Evolutionary conservation across 805 yeast genomes (phyloP).

Genomic region (Monosporozyma unispora): DNA sequence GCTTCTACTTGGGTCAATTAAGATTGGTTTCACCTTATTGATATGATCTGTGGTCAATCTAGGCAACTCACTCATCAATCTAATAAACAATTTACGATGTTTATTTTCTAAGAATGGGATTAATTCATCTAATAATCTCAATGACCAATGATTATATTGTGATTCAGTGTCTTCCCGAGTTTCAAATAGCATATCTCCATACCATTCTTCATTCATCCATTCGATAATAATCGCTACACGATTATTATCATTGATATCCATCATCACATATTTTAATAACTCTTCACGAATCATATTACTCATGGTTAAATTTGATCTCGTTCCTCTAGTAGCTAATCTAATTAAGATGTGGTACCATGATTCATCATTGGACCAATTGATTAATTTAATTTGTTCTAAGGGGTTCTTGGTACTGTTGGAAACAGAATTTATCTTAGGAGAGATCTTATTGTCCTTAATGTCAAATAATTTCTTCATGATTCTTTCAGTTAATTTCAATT

Average conservation of each 20-base stretch:
- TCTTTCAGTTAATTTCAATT: constrained; percentile 42
- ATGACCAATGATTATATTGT: constrained; percentile 59
- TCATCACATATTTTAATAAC: constrained; percentile 62
- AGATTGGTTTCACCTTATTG: constrained; percentile 56
- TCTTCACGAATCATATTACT: constrained; percentile 59
- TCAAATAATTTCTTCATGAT: constrained; percentile 9
- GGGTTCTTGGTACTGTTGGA: constrained; percentile 4
- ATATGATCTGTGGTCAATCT: constrained; percentile 56
- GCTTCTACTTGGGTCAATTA: constrained; percentile 77
- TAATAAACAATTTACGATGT: constrained; percentile 72
- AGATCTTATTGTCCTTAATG: constrained; percentile 1
- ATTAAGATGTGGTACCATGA: constrained; percentile 73
- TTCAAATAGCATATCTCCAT: constrained; percentile 36
- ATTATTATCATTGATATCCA: constrained; percentile 46
- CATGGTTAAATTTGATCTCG: constrained; percentile 37
- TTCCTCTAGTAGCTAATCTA: constrained; percentile 77
- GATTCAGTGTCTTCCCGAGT: constrained; percentile 12
- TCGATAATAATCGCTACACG: constrained; percentile 70
- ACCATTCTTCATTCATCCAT: constrained; percentile 97
- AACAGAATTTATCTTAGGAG: background rate
- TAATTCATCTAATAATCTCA: constrained; percentile 62
- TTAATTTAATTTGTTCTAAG: constrained; percentile 20
- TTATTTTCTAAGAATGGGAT: constrained; percentile 76
- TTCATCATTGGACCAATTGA: constrained; percentile 53
- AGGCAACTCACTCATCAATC: constrained; percentile 84